Evolutionary conservation across 768 basidiomycete genomes (phyloP).

Genomic region (Lactifluus volemus): DNA sequence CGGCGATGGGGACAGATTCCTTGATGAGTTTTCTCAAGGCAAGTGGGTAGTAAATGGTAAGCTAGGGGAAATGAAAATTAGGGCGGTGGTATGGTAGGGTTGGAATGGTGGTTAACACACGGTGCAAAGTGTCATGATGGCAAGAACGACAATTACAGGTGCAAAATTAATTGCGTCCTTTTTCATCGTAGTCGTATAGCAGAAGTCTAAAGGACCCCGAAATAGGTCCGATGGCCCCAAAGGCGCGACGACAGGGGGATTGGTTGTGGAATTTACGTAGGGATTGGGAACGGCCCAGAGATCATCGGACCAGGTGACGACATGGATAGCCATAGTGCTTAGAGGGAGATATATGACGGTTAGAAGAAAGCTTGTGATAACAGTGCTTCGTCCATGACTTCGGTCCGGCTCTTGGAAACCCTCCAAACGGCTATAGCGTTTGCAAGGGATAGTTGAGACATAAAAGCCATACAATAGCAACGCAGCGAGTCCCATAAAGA

Average conservation of each 20-base stretch:
- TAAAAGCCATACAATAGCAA: constrained; percentile 52
- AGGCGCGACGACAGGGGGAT: constrained; percentile 40
- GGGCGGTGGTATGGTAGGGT: not conserved
- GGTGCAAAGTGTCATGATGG: constrained; percentile 39
- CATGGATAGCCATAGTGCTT: constrained; percentile 69
- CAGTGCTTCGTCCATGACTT: constrained; percentile 41
- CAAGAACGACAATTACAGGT: constrained; percentile 49
- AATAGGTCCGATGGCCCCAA: constrained; percentile 49
- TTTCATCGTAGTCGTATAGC: constrained; percentile 73
- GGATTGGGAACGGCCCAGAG: constrained; percentile 67
- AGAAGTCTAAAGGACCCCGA: constrained; percentile 60
- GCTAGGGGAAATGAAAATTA: constrained; percentile 29
- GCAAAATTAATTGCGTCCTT: constrained; percentile 62
- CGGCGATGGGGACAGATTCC: constrained; percentile 52
- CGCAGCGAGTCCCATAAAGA: constrained; percentile 48
- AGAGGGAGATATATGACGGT: constrained; percentile 68
- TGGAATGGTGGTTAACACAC: constrained; percentile 32
- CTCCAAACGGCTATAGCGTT: constrained; percentile 42
- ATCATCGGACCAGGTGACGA: constrained; percentile 70
- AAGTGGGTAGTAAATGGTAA: constrained; percentile 65
- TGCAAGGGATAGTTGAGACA: constrained; percentile 38
- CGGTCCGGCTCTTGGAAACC: constrained; percentile 41
- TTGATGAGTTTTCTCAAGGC: constrained; percentile 48
- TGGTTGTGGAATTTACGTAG: constrained; percentile 47
- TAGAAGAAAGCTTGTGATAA: constrained; percentile 56